phyloP scores from a whole-genome alignment of 192 early-diverging fungal species.

The Geosiphon pyriformis region DNA sequence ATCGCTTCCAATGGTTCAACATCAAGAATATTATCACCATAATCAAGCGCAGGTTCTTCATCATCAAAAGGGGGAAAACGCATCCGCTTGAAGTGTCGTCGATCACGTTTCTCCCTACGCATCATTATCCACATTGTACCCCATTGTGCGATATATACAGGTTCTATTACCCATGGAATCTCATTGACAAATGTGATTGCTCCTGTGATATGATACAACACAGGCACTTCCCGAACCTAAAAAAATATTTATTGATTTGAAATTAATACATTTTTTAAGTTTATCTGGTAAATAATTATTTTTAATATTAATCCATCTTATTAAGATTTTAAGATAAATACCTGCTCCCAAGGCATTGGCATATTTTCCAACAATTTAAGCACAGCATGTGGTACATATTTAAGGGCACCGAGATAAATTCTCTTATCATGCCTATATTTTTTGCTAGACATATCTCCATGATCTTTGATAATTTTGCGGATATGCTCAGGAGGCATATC shows the following conservation, averaged over 20 bases:
- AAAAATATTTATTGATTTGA: too few relatives aligned
- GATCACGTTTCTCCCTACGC: conserved; percentile 96
- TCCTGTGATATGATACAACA: conserved; percentile 96
- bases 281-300: too few relatives aligned
- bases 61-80: conserved; percentile 98
- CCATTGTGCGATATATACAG: conserved; percentile 98
- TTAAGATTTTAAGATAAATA: too few relatives aligned
- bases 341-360: conserved; percentile 99
- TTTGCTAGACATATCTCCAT: conserved; percentile 98
- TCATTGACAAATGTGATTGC: conserved; percentile 99
- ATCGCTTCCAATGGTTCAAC: conserved; percentile 97
- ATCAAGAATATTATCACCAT: conserved; percentile 97
- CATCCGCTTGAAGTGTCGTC: conserved; percentile 98
- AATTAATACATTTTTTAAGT: too few relatives aligned
- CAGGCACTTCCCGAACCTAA: conserved; percentile 82
- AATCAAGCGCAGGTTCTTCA: conserved; percentile 98
- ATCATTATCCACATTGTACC: conserved; percentile 99
- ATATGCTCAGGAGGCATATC: conserved; percentile 98
- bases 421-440: conserved; percentile 97
- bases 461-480: conserved; percentile 98
- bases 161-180: conserved; percentile 93
- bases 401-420: conserved; percentile 95
- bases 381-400: conserved; percentile 98
- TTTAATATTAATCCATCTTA: too few relatives aligned
- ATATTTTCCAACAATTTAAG: conserved; percentile 98